Base-by-base conservation (phyloP, 2,329 filamentous ascomycete genomes). In the Didymosphaeria variabile region DNA sequence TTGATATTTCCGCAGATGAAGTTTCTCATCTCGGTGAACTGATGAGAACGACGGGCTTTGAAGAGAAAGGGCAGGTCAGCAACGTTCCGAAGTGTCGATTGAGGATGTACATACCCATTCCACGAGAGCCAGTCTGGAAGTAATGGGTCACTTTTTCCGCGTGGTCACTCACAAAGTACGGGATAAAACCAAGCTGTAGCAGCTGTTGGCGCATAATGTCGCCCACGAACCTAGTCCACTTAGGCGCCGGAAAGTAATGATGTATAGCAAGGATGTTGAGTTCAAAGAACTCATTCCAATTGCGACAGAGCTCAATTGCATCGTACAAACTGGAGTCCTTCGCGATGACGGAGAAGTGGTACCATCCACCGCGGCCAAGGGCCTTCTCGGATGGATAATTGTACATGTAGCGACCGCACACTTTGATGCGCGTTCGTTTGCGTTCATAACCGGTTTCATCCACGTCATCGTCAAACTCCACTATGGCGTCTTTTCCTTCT, bases 271-370 rank as follows among this genome's bases (percentile, higher is more conserved):
- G 74, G 44, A 80, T 79, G 58, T 80, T 82, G 21, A 85, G 69
- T 63, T 84, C 79, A 57, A 79, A 83, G 65, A 84, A 83, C 65
- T 85, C 83, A 44, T 82, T 79, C 83, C 82, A 85, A 67, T 82
- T 82, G 29, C 82, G 78, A 63, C 82, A 84, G 12, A 85, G 75
- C n/a, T 77, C 68, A 23, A 83, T 76, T 3, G 71, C 82, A 46
- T 83, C 77, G 50, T 76, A 74, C 5, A 85, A 75, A 50, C 74
- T 70, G 56, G 81, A 83, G 54, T 83, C 80, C 67, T 83, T 84
- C 1, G 82, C 82, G 65, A 85, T 79, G 61, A 85, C 75, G 23
- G 80, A 83, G 67, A 84, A 85, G 34, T 84, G 83, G 23, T 83
- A 73, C 83, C 83, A 85, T 4, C 83, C 82, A 31, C 80, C 79